phyloP scores from a whole-genome alignment of 208 protist species.

The Trypanosoma avium region DNA sequence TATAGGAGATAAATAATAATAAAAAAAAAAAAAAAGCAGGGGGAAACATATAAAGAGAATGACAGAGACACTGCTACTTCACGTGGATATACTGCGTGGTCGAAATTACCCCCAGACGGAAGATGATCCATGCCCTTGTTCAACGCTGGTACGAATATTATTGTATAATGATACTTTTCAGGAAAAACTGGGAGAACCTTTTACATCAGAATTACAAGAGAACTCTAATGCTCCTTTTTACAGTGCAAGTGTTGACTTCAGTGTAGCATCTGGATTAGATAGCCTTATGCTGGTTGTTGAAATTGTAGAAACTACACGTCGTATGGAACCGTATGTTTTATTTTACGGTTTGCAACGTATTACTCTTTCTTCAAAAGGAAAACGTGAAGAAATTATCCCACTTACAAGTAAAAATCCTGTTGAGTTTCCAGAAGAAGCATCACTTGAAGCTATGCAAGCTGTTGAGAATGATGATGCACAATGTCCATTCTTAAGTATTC shows the following conservation, averaged over 20 bases:
- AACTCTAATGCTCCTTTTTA: slow-evolving; percentile 68
- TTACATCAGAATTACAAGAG: slow-evolving; percentile 41
- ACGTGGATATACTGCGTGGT: slow-evolving; percentile 53
- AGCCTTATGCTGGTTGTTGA: slow-evolving; percentile 28
- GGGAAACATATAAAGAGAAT: too few species aligned
- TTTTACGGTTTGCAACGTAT: slow-evolving; percentile 34
- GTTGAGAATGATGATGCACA: neutral
- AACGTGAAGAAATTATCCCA: slow-evolving; percentile 38
- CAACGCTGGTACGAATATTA: slow-evolving; percentile 32
- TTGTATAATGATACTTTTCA: slow-evolving; percentile 22
- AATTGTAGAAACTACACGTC: slow-evolving; percentile 39
- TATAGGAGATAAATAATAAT: too few species aligned
- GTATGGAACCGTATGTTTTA: slow-evolving; percentile 29
- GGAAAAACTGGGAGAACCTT: slow-evolving; percentile 13
- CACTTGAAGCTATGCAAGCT: neutral
- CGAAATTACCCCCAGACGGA: slow-evolving; percentile 59
- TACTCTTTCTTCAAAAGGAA: slow-evolving; percentile 17
- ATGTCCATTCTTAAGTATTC: slow-evolving; percentile 26
- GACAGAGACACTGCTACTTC: slow-evolving; percentile 7
- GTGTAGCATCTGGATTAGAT: slow-evolving; percentile 24
- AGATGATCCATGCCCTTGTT: slow-evolving; percentile 63
- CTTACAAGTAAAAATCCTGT: slow-evolving; percentile 23
- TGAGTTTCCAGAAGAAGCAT: slow-evolving; percentile 11
- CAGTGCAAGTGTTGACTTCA: slow-evolving; percentile 40
- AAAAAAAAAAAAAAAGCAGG: too few species aligned